Evolutionary conservation across 164 flowering plant species (phyloP), one percentile per base, ranked within the genome.

Genomic region (Stephania yunnanensis): DNA sequence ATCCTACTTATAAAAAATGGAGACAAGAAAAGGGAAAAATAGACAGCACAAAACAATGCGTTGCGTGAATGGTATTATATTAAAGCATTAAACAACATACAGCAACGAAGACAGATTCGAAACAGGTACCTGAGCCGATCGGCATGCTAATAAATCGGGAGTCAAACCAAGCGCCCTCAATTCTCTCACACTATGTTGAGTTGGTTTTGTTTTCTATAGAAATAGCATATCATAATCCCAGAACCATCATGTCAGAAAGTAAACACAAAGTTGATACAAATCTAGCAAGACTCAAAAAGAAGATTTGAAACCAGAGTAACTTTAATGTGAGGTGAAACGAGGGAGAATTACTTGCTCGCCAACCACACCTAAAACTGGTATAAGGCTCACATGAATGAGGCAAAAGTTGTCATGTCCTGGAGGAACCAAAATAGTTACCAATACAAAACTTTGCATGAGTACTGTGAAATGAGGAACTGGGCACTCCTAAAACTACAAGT

Each of bases 171-270:
- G 79, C 68, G 98, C 97, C 84, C 98, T 87, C 82, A 94, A 77
- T 86, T 92, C 99, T 45, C 97, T 85, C 45, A 94, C 97, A 85
- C 99, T 93, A 78, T 94, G 98, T 76, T 96, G 99, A 69, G 99
- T 96, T 68, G 99, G 99, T 84, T 96, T 96, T 36, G 98, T 94
- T 89, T 96, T 96, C 99, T 96, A 83, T 75, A 71, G 44, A 64
- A 70, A 20, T 65, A 72, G 13, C 20, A 44, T 5, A 2, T 52
- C 50, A 68, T 53, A 68, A 36, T 4, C 42, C 42, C 42, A 36
- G 42, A 36, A 36, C 2, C 42, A 36, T 36, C 42, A 36, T 36
- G 42, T 36, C 42, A 36, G 42, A 36, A 36, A 36, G 42, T 36
- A 36, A 36, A 36, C 4, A 52, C 46, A 7, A 45, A 52, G 10